Conservation (phyloP, 208 protist genomes). For the Trypanosomatidae sp. region DNA sequence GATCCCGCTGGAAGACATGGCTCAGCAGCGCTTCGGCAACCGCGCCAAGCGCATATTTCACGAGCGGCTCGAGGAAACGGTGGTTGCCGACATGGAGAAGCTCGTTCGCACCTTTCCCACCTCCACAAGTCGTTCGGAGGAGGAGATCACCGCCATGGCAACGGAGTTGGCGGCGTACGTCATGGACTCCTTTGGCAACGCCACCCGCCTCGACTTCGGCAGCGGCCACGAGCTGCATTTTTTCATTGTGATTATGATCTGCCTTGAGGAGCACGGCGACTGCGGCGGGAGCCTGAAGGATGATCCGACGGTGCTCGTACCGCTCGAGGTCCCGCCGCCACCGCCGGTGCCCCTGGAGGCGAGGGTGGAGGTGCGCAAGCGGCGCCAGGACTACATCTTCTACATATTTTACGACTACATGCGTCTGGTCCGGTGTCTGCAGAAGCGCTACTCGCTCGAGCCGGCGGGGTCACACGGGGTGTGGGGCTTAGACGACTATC, state of each 20-base stretch:
- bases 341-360: conserved; percentile 30
- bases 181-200: conserved; percentile 94
- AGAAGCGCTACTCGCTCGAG: conserved; percentile 92
- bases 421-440: conserved; percentile 85
- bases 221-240: conserved; percentile 99
- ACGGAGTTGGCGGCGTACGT: conserved; percentile 93
- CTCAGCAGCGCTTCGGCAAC: conserved; percentile 89
- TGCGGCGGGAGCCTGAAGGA: conserved; percentile 48
- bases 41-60: conserved; percentile 82
- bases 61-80: conserved; percentile 41
- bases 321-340: conserved; percentile 35
- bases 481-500: conserved; percentile 99
- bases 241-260: conserved; percentile 92
- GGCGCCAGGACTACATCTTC: conserved; percentile 82
- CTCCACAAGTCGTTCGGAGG: conserved; percentile 16
- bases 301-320: conserved; percentile 30
- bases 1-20: conserved; percentile 79
- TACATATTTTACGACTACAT: conserved; percentile 94
- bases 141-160: conserved; percentile 32
- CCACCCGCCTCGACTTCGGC: conserved; percentile 98
- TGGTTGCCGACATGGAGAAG: conserved; percentile 44
- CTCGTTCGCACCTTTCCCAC: conserved; percentile 51
- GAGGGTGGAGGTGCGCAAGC: conserved; percentile 22
- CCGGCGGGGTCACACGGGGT: conserved; percentile 98
- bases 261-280: conserved; percentile 76